Percentiles rank a stretch among this genome's conserved stretches.
Conservation (phyloP, 2,329 filamentous ascomycete species). For the Neonectria hederae region DNA sequence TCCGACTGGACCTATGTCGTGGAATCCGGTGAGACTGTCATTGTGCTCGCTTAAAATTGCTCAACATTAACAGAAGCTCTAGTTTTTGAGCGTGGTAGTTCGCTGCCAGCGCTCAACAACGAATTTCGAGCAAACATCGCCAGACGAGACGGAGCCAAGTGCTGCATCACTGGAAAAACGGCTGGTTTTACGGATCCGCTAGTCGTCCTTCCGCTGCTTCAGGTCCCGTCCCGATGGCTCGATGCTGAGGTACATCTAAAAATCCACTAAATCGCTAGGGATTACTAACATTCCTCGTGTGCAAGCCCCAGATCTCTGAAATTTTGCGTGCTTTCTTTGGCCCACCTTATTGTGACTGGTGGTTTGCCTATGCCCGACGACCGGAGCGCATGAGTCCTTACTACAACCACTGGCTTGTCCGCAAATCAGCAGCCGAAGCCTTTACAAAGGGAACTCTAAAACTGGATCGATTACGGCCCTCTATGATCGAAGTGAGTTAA, state of each 20-base stretch:
- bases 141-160: conserved; percentile 19
- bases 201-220: conserved; percentile 9
- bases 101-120: conserved; percentile 2
- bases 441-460: conserved; percentile 37
- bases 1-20: conserved; percentile 42
- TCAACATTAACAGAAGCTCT: background rate
- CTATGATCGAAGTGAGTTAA: conserved; percentile 43
- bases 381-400: conserved; percentile 21
- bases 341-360: conserved; percentile 44
- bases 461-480: conserved; percentile 39
- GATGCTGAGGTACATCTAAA: conserved; percentile 2
- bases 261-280: background rate
- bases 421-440: conserved; percentile 36
- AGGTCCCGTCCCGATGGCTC: conserved; percentile 15
- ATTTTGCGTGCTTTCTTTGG: conserved; percentile 44
- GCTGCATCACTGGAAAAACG: conserved; percentile 26
- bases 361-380: conserved; percentile 38
- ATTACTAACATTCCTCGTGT: background rate
- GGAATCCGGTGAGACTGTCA: conserved; percentile 34
- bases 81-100: background rate
- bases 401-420: conserved; percentile 44
- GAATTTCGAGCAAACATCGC: background rate
- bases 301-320: conserved; percentile 8
- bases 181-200: conserved; percentile 16
- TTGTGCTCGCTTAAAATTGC: background rate